phyloP scores from a whole-genome alignment of 441 rosid genomes.

The Aleurites moluccanus region DNA sequence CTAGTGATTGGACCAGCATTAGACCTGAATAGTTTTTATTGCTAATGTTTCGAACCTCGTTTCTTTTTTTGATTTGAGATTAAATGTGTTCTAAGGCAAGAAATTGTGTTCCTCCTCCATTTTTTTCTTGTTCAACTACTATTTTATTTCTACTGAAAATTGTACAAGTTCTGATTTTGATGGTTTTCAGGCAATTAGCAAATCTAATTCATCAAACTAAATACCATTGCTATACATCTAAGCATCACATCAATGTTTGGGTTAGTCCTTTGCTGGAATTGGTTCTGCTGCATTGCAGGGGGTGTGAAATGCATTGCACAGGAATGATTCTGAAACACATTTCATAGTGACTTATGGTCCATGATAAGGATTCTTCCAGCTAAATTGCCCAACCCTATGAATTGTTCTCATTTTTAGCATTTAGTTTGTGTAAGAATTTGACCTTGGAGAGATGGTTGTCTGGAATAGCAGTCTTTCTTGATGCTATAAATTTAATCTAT shows the following conservation, averaged over 20 bases:
- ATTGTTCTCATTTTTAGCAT: too few species aligned
- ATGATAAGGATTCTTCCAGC: background rate
- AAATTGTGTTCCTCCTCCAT: background rate
- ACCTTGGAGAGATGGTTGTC: too few species aligned
- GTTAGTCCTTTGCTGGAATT: background rate
- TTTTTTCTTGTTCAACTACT: background rate
- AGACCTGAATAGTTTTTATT: background rate
- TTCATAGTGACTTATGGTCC: background rate
- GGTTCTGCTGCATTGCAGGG: background rate
- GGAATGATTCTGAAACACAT: background rate
- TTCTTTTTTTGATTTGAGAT: background rate
- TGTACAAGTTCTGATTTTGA: background rate
- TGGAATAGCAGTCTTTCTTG: too few species aligned
- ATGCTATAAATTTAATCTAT: constrained; percentile 9
- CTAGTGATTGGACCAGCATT: background rate
- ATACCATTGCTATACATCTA: background rate
- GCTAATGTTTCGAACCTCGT: background rate
- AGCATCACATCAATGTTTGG: background rate
- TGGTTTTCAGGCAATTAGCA: background rate
- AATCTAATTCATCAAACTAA: background rate
- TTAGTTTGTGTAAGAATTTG: too few species aligned
- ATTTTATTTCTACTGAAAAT: background rate
- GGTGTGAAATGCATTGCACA: background rate
- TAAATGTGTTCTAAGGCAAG: background rate
- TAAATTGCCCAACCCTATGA: background rate